phyloP scores from a whole-genome alignment of 2,329 filamentous ascomycete species.

The Pseudocercospora crystallina region DNA sequence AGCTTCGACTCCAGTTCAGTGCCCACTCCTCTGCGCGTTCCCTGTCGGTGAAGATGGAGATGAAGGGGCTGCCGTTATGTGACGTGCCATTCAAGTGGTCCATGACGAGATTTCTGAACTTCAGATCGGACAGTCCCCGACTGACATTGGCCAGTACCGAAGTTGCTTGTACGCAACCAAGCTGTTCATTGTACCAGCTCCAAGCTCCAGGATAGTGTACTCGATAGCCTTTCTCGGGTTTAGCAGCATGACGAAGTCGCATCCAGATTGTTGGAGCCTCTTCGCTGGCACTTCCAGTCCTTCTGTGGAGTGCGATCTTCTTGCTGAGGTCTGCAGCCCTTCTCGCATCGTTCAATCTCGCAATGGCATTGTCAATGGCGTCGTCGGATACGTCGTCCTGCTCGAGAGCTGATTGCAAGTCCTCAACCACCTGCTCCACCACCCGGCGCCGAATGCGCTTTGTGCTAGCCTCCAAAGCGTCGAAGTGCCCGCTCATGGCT shows the following conservation, averaged over 20 bases:
- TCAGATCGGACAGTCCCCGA: constrained; percentile 10
- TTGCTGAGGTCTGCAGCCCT: background rate
- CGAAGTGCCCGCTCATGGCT: no score
- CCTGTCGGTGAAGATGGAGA: constrained; percentile 14
- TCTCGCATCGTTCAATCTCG: constrained; percentile 2
- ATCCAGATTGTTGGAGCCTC: constrained; percentile 16
- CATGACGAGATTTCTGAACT: constrained; percentile 11
- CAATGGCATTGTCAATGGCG: constrained; percentile 10
- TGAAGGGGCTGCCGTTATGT: constrained; percentile 9
- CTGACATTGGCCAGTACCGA: constrained; percentile 11
- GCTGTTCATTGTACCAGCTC: constrained; percentile 6
- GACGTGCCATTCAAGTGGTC: constrained; percentile 16
- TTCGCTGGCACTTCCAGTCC: constrained; percentile 6
- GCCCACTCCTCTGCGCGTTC: constrained; percentile 14
- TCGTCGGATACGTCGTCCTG: constrained; percentile 6
- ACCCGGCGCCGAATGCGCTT: background rate
- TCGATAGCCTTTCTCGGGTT: constrained; percentile 11
- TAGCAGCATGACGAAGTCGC: constrained; percentile 13
- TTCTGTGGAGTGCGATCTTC: constrained; percentile 7
- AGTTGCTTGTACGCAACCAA: constrained; percentile 13
- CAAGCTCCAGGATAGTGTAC: constrained; percentile 13
- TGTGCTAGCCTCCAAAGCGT: no score
- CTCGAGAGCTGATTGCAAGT: constrained; percentile 7
- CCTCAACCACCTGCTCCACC: constrained; percentile 1
- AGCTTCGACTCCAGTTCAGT: constrained; percentile 8